Evolutionary conservation across 2,329 filamentous ascomycete species (phyloP).

Genomic region (Monosporascus ibericus): DNA sequence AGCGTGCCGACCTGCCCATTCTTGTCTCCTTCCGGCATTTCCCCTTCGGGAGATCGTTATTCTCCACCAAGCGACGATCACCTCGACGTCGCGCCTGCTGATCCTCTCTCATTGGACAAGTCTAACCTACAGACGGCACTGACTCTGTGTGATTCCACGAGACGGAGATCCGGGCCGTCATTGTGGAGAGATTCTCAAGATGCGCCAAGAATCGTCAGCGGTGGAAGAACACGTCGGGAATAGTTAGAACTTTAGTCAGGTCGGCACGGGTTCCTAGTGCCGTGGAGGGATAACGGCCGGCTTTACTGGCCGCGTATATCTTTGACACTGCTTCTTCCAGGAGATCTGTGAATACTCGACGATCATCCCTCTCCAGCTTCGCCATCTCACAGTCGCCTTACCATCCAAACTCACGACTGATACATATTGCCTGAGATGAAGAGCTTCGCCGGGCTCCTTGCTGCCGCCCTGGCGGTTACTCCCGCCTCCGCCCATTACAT

Average conservation of each 20-base stretch:
- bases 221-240: background rate
- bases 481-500: slow-evolving; percentile 35
- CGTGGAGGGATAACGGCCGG: too few relatives aligned
- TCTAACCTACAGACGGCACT: background rate
- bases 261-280: background rate
- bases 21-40: background rate
- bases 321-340: background rate
- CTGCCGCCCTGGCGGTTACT: slow-evolving; percentile 24
- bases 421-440: slow-evolving; percentile 20
- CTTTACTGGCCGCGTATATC: background rate
- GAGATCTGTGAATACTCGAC: too few relatives aligned
- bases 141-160: background rate
- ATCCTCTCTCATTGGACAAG: background rate
- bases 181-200: background rate
- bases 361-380: too few relatives aligned
- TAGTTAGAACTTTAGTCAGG: background rate
- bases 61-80: background rate
- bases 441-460: slow-evolving; percentile 21
- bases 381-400: too few relatives aligned
- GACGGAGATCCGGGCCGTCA: too few relatives aligned
- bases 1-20: background rate
- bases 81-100: background rate
- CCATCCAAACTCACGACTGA: background rate
- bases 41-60: background rate
- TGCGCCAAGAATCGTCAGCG: background rate